These are phyloP conservation scores for Rhizopus delemar DNA, from an alignment of 371 early-diverging fungal species.

Conservation along the genomic window DNA sequence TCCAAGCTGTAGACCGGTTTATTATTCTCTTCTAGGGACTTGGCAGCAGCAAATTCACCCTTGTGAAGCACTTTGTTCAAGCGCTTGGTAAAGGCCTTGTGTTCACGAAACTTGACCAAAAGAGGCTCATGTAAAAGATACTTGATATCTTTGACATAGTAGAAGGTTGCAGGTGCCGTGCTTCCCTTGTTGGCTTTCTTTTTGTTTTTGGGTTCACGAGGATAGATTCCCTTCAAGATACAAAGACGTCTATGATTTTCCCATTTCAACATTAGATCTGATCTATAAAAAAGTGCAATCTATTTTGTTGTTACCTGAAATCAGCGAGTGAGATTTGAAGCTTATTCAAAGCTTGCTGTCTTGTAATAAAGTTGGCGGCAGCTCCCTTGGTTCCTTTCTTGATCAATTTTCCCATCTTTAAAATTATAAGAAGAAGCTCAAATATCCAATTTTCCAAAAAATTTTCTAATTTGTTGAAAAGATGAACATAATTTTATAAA, in stretches of 20 bases:
- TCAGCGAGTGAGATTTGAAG: conserved; percentile 92
- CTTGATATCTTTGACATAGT: conserved; percentile 94
- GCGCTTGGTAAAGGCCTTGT: conserved; percentile 83
- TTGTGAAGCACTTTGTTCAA: conserved; percentile 84
- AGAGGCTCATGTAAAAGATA: conserved; percentile 92
- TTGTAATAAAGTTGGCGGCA: conserved; percentile 87
- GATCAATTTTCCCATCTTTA: conserved; percentile 73
- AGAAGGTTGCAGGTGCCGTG: conserved; percentile 86
- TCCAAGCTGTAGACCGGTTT: conserved; percentile 85
- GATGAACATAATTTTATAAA: no score
- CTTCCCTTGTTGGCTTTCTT: conserved; percentile 94
- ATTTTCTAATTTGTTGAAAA: no score
- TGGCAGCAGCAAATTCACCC: conserved; percentile 75
- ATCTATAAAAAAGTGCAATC: no score
- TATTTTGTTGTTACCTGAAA: conserved; percentile 71
- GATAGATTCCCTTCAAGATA: conserved; percentile 98
- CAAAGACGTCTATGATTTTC: conserved; percentile 79
- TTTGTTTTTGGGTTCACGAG: conserved; percentile 92
- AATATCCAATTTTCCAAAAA: no score
- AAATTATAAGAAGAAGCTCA: neutral
- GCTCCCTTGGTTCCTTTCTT: conserved; percentile 92
- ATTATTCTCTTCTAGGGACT: conserved; percentile 67
- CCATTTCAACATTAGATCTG: conserved; percentile 4
- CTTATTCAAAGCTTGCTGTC: conserved; percentile 90
- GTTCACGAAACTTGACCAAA: conserved; percentile 86